A percentile compares a stretch with the other conserved stretches of the same genome.
Conservation (phyloP, 2,329 filamentous ascomycete genomes). For the Immersiporthe knoxdaviesiana region DNA sequence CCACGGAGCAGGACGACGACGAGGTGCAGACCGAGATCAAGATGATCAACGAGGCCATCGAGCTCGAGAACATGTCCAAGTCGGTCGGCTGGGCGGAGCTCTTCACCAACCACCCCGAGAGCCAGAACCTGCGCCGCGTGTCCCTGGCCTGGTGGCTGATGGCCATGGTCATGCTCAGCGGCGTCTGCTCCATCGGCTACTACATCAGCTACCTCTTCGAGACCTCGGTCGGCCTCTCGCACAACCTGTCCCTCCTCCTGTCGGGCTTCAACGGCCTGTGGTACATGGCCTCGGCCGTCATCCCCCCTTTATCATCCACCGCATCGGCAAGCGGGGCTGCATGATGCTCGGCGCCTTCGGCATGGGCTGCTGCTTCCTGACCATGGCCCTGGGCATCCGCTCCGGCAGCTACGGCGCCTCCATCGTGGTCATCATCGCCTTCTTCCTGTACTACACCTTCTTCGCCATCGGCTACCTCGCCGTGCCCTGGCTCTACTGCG, state of each 20-base stretch:
- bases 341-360: slow-evolving; percentile 18
- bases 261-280: slow-evolving; percentile 24
- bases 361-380: slow-evolving; percentile 16
- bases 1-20: slow-evolving; percentile 4
- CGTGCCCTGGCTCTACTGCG: slow-evolving; percentile 23
- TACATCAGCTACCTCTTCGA: slow-evolving; percentile 23
- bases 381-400: slow-evolving; percentile 18
- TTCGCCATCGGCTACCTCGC: slow-evolving; percentile 26
- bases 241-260: slow-evolving; percentile 18
- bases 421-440: slow-evolving; percentile 23
- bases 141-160: slow-evolving; percentile 31
- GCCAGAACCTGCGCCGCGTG: slow-evolving; percentile 29
- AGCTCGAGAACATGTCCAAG: slow-evolving; percentile 26
- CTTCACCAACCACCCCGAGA: slow-evolving; percentile 27
- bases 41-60: slow-evolving; percentile 31
- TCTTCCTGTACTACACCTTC: slow-evolving; percentile 29
- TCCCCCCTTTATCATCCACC: slow-evolving; percentile 19
- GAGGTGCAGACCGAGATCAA: slow-evolving; percentile 28
- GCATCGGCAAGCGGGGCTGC: slow-evolving; percentile 18
- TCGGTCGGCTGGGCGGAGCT: slow-evolving; percentile 29
- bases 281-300: slow-evolving; percentile 18
- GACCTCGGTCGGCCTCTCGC: slow-evolving; percentile 19
- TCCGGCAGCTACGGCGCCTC: slow-evolving; percentile 7
- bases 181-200: slow-evolving; percentile 43
- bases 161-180: slow-evolving; percentile 32